phyloP scores from a whole-genome alignment of 192 early-diverging fungal genomes.

The Rhizophagus prolifer region DNA sequence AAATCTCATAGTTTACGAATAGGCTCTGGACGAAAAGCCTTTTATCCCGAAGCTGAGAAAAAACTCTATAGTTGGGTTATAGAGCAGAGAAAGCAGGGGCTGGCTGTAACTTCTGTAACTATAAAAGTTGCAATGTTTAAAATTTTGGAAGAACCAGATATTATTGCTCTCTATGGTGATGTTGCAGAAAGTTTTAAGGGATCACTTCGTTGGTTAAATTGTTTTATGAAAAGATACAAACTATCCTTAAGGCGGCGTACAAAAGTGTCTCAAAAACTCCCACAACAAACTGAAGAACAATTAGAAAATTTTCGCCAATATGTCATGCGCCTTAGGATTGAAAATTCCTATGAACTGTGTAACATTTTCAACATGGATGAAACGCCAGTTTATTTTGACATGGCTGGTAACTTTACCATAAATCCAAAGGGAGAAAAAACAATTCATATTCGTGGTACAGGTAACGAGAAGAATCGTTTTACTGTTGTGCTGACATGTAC shows the following conservation, averaged over 20 bases:
- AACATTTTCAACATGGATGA: constrained; percentile 16
- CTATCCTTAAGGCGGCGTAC: background rate
- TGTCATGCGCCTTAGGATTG: background rate
- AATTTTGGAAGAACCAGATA: background rate
- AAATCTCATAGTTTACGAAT: background rate
- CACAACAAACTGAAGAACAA: background rate
- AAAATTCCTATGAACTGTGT: background rate
- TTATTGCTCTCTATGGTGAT: background rate
- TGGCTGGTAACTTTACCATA: background rate
- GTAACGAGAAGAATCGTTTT: constrained; percentile 13
- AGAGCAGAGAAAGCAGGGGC: background rate
- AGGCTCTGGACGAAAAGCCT: too few relatives aligned
- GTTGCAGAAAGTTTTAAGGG: background rate
- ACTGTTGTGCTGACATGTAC: background rate
- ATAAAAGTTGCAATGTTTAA: background rate
- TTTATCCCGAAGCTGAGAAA: too few relatives aligned
- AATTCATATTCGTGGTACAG: constrained; percentile 12
- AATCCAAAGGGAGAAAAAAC: constrained; percentile 5
- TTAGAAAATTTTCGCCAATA: background rate
- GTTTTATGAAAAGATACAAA: constrained; percentile 14
- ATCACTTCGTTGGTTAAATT: background rate
- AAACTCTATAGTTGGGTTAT: constrained; percentile 7
- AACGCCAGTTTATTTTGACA: constrained; percentile 16
- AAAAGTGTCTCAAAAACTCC: constrained; percentile 1
- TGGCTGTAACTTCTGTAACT: background rate